Evolutionary conservation across 352 stramenopile genomes (phyloP).

Genomic region (Blastocystis sp.): DNA sequence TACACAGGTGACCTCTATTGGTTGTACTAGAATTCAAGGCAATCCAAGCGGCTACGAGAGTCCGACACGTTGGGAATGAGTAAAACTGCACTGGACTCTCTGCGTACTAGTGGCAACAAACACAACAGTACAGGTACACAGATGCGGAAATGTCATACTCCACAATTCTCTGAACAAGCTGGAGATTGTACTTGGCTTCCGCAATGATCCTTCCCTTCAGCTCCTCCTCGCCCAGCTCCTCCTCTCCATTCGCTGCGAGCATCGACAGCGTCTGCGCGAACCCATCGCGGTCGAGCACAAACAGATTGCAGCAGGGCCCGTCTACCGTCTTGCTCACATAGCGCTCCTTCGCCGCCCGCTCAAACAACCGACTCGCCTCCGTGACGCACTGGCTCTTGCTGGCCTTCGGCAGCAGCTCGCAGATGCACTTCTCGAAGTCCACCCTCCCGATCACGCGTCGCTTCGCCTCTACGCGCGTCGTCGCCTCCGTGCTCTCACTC

Average conservation of each 20-base stretch:
- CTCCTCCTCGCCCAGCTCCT: neutral
- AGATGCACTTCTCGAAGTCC: conserved; percentile 44
- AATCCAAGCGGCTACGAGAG: too few species aligned
- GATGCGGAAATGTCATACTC: conserved; percentile 11
- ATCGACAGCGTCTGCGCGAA: neutral
- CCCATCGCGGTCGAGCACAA: conserved; percentile 9
- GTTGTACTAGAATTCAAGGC: too few species aligned
- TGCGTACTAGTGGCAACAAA: conserved; percentile 30
- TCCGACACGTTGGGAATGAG: neutral
- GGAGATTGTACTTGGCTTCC: conserved; percentile 56
- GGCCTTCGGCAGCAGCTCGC: conserved; percentile 24
- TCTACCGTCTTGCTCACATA: conserved; percentile 47
- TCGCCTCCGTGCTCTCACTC: neutral
- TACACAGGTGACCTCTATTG: too few species aligned
- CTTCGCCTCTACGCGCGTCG: neutral
- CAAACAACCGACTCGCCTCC: conserved; percentile 44
- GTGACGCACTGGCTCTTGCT: conserved; percentile 61
- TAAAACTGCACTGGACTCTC: neutral
- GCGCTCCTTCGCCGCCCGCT: conserved; percentile 33
- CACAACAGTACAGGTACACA: neutral
- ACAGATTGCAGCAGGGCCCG: conserved; percentile 42
- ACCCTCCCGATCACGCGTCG: conserved; percentile 41
- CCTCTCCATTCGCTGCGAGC: neutral
- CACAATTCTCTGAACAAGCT: conserved; percentile 28
- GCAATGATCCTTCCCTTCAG: conserved; percentile 28